Base-by-base conservation (phyloP, 768 basidiomycete genomes). In the Coprinopsis sp. region DNA sequence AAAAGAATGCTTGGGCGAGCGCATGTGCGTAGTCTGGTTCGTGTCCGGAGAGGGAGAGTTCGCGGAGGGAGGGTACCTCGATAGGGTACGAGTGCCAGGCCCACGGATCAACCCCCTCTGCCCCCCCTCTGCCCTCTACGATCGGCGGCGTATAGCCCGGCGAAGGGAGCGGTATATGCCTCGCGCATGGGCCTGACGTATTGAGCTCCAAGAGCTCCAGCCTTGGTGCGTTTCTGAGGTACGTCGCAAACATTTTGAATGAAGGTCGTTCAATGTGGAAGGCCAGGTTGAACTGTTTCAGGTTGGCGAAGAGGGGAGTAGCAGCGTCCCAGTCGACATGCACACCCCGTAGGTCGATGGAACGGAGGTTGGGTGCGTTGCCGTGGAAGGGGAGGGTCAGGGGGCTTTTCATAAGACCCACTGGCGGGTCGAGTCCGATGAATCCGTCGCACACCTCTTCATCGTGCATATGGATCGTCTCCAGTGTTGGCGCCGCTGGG, bases 241-340 rank as follows among this genome's bases (percentile, higher is more conserved):
- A 78, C 24, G 70, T 57, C 22, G 62, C 56, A 52, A 88, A 82
- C 12, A 74, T 69, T 7, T 55, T 49, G 62, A 74, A 84, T 3
- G 73, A 69, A 2, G 84, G 87, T 11, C 84, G 77, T 24, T 72
- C 67, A 7, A 73, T 61, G 54, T 85, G 84, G 63, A 75, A 86
- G 0, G 79, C 75, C 33, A 88, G 65, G 53, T 83, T 76, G 19
- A 88, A 58, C 13, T 76, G 71, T 19, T 53, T 57, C 23, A 88
- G 64, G 12, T 67, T 70, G 14, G 56, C 51, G 21, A 84, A 66
- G 53, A 78, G 69, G 7, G 61, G 47, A 18, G 70, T 58, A 13
- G 71, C 66, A 27, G 68, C 64, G 24, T 72, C 66, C 87, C 87
- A 89, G 47, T 81, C 73, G 25, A 88, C 60, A 50, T 85, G 85